Base-by-base conservation (phyloP, 129 eudicot species). In the Apium graveolens region DNA sequence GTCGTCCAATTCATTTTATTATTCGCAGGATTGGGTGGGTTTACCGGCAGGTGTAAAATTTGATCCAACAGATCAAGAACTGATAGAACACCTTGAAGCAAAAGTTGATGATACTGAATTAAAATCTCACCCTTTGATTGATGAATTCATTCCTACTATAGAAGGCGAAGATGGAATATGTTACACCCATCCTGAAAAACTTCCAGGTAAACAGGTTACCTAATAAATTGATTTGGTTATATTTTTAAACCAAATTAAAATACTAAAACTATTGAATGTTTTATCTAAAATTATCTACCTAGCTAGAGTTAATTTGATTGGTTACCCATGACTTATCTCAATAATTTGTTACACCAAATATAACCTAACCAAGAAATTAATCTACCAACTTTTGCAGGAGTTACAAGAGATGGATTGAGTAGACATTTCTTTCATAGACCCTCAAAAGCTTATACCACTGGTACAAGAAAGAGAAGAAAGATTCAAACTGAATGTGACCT, bases 91-190 rank as follows among this genome's bases (percentile, higher is more conserved):
- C 85, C 97, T 96, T 73, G 97, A 96, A 84, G 99, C 99, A 41
- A 96, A 92, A 92, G 99, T 90, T 16, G 99, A 91, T 81, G 87
- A 88, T 18, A 90, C 83, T 78, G 89, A 92, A 83, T 84, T 83
- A 8, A 88, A 89, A 77, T 94, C 97, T 57, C 99, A 92, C 82
- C 97, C 99, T 65, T 85, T 96, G 85, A 96, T 96, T 37, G 99
- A 92, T 78, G 99, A 92, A 71, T 96, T 96, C 84, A 96, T 96
- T 71, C 99, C 97, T 74, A 96, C 99, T 3, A 90, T 96, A 78
- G 96, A 96, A 87, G 99, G 99, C 16, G 99, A 96, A 87, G 99
- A 96, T 82, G 99, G 99, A 70, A 96, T 96, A 74, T 96, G 99
- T 85, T 96, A 96, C 60, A 96, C 99, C 38, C 99, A 96, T 83